These are phyloP conservation scores for Drechslerella coelobrocha DNA, from an alignment of 2,329 filamentous ascomycete species.

Conservation along the genomic window DNA sequence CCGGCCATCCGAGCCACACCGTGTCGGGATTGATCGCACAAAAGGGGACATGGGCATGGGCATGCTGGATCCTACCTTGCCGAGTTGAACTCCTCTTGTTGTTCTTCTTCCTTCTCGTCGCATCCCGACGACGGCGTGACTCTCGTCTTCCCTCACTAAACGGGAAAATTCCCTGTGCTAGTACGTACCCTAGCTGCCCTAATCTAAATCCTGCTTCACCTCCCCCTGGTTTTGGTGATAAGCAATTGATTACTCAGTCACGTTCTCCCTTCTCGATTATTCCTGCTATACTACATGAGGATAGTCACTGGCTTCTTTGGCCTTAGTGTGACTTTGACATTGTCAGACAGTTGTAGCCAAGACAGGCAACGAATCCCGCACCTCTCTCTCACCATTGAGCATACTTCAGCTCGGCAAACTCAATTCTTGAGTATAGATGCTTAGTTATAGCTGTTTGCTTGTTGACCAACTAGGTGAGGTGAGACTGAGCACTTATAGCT, in stretches of 20 bases:
- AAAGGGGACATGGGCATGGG: neutral
- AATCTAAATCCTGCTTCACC: neutral
- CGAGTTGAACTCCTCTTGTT: constrained; percentile 27
- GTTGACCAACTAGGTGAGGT: neutral
- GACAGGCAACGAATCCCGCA: neutral
- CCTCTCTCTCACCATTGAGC: too few species aligned
- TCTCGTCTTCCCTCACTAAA: neutral
- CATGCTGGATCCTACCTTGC: constrained; percentile 39
- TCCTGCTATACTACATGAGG: neutral
- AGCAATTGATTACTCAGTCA: neutral
- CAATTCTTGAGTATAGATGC: neutral
- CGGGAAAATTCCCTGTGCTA: too few species aligned
- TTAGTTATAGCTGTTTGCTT: neutral
- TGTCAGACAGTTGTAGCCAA: too few species aligned
- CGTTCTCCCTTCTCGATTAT: neutral
- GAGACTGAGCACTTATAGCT: neutral
- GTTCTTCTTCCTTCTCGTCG: neutral
- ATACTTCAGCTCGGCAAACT: constrained; percentile 1
- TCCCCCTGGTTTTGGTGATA: neutral
- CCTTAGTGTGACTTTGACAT: too few species aligned
- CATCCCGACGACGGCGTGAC: neutral
- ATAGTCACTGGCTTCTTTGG: neutral
- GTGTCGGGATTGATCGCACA: constrained; percentile 16
- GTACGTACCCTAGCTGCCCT: neutral
- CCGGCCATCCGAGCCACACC: constrained; percentile 44